Evolutionary conservation across 306 rosid genomes (phyloP).

Genomic region (Medicago lupulina): DNA sequence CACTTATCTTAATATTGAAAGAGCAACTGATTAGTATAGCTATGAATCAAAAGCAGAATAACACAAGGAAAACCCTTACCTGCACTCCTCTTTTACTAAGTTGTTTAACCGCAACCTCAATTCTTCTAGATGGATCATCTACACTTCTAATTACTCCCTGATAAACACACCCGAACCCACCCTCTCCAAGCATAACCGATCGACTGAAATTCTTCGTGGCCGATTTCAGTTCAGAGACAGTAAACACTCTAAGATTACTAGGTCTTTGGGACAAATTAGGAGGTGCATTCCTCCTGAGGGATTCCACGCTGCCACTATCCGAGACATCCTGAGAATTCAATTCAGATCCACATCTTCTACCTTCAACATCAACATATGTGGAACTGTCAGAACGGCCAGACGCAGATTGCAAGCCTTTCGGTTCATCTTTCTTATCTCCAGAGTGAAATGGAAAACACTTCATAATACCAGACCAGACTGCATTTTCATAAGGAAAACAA

Average conservation of each 20-base stretch:
- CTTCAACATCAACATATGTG: conserved; percentile 56
- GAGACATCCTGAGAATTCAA: conserved; percentile 67
- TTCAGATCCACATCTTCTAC: conserved; percentile 71
- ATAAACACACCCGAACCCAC: conserved; percentile 95
- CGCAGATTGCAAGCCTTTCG: conserved; percentile 47
- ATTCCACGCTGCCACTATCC: conserved; percentile 70
- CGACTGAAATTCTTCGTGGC: conserved; percentile 89
- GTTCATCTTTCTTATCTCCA: conserved; percentile 71
- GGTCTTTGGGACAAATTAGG: conserved; percentile 79
- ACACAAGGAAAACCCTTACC: conserved; percentile 54
- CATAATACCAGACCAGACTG: conserved; percentile 56
- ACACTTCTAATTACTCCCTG: conserved; percentile 64
- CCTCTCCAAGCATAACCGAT: conserved; percentile 91
- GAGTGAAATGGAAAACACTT: conserved; percentile 68
- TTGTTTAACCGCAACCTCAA: conserved; percentile 91
- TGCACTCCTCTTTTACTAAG: conserved; percentile 92
- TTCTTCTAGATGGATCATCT: conserved; percentile 67
- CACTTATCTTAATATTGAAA: conserved; percentile 5
- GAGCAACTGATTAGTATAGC: conserved; percentile 14
- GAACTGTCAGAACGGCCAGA: conserved; percentile 56
- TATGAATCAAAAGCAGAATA: background rate
- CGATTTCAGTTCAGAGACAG: conserved; percentile 75
- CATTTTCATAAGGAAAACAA: conserved; percentile 40
- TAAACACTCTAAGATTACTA: conserved; percentile 81
- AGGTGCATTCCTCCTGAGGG: conserved; percentile 61